These are phyloP conservation scores for Suillus placidus DNA, from an alignment of 768 basidiomycete genomes.

Conservation along the genomic window DNA sequence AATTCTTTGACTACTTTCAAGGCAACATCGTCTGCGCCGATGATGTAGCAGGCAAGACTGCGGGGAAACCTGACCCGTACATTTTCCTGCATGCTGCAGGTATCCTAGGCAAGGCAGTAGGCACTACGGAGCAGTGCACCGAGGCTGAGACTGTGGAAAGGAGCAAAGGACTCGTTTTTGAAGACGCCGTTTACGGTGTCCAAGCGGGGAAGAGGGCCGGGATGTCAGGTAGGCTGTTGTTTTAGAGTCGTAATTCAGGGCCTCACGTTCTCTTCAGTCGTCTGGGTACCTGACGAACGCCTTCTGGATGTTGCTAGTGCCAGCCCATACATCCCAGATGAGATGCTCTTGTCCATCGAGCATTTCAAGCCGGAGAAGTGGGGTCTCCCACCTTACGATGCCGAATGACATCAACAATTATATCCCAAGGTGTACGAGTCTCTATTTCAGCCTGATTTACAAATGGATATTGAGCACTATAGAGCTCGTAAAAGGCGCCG, in stretches of 20 bases:
- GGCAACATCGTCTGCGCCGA: conserved; percentile 73
- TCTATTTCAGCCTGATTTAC: neutral
- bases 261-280: conserved; percentile 46
- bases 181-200: conserved; percentile 78
- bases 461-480: neutral
- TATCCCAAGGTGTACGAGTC: neutral
- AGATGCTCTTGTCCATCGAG: conserved; percentile 61
- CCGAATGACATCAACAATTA: neutral
- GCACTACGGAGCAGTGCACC: conserved; percentile 37
- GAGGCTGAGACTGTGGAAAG: conserved; percentile 50
- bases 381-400: conserved; percentile 73
- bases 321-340: conserved; percentile 57
- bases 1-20: conserved; percentile 61
- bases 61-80: conserved; percentile 82
- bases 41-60: conserved; percentile 55
- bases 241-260: neutral
- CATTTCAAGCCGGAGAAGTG: conserved; percentile 81
- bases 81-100: conserved; percentile 78
- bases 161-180: conserved; percentile 73
- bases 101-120: conserved; percentile 58
- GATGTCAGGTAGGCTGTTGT: conserved; percentile 67
- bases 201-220: conserved; percentile 83
- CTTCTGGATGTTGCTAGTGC: conserved; percentile 54
- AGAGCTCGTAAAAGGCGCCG: neutral
- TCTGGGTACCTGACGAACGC: conserved; percentile 84